Base-by-base conservation (phyloP, 768 basidiomycete genomes). In the Auriscalpium vulgare region DNA sequence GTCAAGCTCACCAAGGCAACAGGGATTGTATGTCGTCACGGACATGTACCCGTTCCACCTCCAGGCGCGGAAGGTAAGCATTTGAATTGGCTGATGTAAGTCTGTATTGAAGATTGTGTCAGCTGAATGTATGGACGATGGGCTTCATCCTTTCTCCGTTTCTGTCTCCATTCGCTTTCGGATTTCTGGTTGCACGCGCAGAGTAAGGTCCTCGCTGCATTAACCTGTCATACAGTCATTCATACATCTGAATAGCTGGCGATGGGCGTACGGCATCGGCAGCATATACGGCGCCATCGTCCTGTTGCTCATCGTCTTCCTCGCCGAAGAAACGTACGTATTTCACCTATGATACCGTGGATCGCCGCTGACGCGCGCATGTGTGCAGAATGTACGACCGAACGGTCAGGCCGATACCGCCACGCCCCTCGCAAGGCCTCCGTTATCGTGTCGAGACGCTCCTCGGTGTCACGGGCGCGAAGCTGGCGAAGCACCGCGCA, bases 41-140 rank as follows among this genome's bases (percentile, higher is more conserved):
- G 84, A 85, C 61, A 67, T 86, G 58, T 87, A 77, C 64, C 84
- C 84, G 2, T 86, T 87, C 74, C 85, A 87, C 63, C 67, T 82
- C 2, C 84, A 85, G 69, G 83, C 83, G 16, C 75, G 82, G 37
- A 84, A 81, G 78, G 79, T 82, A 43, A 53, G 69, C 17, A 2
- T 48, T 14, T 8, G n/a, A 13, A 34, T 8, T 35, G 13, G 38
- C 9, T 29, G 40, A 17, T 80, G n/a, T 34, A 17, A 13, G 16
- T 44, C 4, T 35, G 29, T 10, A 40, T 38, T 57, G 45, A 47
- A 11, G 19, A 45, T 10, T n/a, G 67, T 35, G 6, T 23, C 55
- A 85, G 82, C 74, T 87, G 35, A 85, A 84, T 59, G 68, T 83
- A 49, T 86, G 84, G 85, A 86, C 84, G 2, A 81, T 87, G 77